These are phyloP conservation scores for Citrus medica DNA, from an alignment of 345 rosid species.

Conservation along the genomic window DNA sequence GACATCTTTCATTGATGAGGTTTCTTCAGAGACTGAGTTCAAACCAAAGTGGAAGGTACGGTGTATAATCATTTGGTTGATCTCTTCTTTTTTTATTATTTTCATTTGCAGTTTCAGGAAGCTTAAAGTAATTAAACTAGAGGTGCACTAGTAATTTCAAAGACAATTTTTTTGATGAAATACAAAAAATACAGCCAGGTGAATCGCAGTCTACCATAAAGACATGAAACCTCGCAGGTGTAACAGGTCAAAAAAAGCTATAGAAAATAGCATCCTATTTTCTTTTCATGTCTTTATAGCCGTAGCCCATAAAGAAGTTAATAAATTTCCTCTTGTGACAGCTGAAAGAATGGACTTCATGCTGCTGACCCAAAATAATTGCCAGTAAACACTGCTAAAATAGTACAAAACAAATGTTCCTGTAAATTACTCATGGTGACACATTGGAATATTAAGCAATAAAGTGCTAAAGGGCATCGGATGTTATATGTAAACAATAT, in stretches of 20 bases:
- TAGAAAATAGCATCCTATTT: background rate
- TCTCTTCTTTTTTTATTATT: background rate
- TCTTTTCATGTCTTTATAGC: background rate
- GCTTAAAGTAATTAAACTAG: background rate
- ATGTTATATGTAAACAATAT: background rate
- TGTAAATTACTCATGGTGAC: background rate
- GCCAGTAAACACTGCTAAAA: background rate
- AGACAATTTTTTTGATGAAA: background rate
- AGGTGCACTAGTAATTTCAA: background rate
- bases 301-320: background rate
- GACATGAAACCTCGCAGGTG: background rate
- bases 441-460: background rate
- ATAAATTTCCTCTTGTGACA: background rate
- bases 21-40: slow-evolving; percentile 88
- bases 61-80: background rate
- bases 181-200: background rate
- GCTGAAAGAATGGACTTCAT: background rate
- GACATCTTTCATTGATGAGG: slow-evolving; percentile 85
- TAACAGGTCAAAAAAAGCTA: background rate
- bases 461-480: background rate
- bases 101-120: background rate
- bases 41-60: slow-evolving; percentile 97
- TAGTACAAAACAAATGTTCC: background rate
- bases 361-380: background rate
- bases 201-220: background rate